phyloP scores from a whole-genome alignment of 164 flowering plant genomes.

The Euptelea pleiosperma region DNA sequence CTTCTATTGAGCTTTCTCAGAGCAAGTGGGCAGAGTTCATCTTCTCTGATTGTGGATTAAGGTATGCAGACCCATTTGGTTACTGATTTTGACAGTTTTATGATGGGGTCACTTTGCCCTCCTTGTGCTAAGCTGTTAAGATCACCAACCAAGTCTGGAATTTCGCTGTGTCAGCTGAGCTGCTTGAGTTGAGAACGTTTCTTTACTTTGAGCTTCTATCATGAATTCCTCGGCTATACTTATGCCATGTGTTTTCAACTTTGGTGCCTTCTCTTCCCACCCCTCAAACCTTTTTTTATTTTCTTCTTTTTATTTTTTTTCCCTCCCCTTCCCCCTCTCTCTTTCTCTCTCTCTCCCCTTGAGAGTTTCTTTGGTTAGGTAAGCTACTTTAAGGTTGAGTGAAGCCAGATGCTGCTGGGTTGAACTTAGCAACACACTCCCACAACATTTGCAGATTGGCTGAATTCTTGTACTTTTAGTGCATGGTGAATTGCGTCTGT shows the following conservation, averaged over 20 bases:
- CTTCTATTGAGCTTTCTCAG: constrained; percentile 24
- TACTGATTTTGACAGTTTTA: constrained; percentile 4
- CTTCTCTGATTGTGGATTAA: constrained; percentile 16
- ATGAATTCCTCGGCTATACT: constrained; percentile 5
- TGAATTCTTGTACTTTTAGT: constrained; percentile 15
- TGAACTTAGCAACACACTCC: constrained; percentile 16
- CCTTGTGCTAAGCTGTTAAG: no score
- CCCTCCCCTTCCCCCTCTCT: constrained; percentile 8
- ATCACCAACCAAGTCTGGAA: neutral
- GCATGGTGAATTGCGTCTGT: constrained; percentile 15
- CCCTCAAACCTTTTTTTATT: constrained; percentile 3
- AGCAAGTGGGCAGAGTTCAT: constrained; percentile 16
- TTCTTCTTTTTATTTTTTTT: constrained; percentile 10
- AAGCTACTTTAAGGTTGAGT: constrained; percentile 28
- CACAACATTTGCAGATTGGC: constrained; percentile 23
- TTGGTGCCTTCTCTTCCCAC: constrained; percentile 12
- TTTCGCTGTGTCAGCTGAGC: neutral
- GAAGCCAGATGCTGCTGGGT: constrained; percentile 37
- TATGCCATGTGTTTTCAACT: constrained; percentile 9
- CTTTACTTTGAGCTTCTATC: neutral
- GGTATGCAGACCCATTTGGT: constrained; percentile 33
- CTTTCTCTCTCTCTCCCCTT: constrained; percentile 4
- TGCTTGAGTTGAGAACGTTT: constrained; percentile 6
- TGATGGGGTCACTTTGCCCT: neutral
- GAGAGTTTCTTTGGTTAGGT: constrained; percentile 25